phyloP scores from a whole-genome alignment of 257 asterid species.

The Capsicum pubescens region DNA sequence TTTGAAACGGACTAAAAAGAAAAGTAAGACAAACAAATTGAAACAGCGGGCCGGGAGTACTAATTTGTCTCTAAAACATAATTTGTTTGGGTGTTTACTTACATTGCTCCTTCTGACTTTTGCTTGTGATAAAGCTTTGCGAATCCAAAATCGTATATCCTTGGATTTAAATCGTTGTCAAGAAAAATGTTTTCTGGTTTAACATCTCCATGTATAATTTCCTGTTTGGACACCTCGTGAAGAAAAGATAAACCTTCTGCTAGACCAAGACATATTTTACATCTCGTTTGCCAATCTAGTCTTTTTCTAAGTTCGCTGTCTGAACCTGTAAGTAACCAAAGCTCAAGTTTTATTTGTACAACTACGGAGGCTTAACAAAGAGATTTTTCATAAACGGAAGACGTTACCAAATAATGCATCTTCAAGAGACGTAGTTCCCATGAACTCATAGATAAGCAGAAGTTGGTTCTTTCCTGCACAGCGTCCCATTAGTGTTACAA shows the following conservation, averaged over 20 bases:
- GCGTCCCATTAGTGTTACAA: conserved; percentile 26
- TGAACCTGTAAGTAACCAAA: conserved; percentile 21
- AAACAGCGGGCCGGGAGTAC: too few species aligned
- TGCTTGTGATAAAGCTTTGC: conserved; percentile 20
- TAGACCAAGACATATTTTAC: conserved; percentile 28
- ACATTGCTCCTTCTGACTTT: background rate
- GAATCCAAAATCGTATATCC: conserved; percentile 34
- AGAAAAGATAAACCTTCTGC: conserved; percentile 33
- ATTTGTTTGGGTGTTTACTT: background rate
- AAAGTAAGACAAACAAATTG: too few species aligned
- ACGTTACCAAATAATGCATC: conserved; percentile 32
- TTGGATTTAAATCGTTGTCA: conserved; percentile 24
- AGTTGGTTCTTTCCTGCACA: conserved; percentile 18
- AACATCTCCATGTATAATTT: conserved; percentile 31
- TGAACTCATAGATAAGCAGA: conserved; percentile 29
- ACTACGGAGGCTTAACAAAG: conserved; percentile 5
- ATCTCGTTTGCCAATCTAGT: conserved; percentile 26
- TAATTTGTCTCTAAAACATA: background rate
- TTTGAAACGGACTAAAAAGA: too few species aligned
- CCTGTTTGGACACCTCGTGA: conserved; percentile 11
- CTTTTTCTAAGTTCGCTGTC: background rate
- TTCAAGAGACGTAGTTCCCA: conserved; percentile 17
- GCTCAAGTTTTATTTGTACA: background rate
- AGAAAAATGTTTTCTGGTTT: conserved; percentile 26
- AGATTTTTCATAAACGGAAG: background rate